Conservation (phyloP, 2,329 filamentous ascomycete genomes). For the Aureobasidium leucospermi region DNA sequence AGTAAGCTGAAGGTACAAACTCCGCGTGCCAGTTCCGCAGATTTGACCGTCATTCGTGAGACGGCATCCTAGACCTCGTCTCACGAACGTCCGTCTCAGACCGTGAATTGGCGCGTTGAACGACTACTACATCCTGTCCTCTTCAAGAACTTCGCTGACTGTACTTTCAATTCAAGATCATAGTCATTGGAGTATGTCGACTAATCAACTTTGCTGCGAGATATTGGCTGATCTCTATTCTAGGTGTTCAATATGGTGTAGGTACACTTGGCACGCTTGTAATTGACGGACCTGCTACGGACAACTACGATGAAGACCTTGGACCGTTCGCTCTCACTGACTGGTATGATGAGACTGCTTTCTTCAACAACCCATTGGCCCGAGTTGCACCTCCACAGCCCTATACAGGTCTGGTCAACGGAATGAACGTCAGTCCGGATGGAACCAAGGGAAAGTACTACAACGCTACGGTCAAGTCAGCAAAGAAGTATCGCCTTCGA, state of each 20-base stretch:
- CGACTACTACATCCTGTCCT: too few relatives aligned
- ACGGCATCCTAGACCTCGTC: too few relatives aligned
- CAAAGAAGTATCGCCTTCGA: conserved; percentile 39
- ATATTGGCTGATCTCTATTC: background rate
- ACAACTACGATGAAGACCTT: conserved; percentile 33
- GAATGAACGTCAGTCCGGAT: conserved; percentile 23
- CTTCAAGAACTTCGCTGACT: too few relatives aligned
- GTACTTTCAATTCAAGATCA: conserved; percentile 21
- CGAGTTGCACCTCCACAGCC: conserved; percentile 25
- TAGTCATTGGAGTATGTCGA: conserved; percentile 17
- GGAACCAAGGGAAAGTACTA: conserved; percentile 20
- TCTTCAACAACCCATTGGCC: background rate
- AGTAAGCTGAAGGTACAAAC: too few relatives aligned
- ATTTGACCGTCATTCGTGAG: too few relatives aligned
- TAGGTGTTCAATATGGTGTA: conserved; percentile 22
- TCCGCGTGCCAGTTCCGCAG: too few relatives aligned
- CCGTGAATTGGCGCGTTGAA: too few relatives aligned
- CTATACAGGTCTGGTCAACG: conserved; percentile 29
- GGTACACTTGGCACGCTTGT: conserved; percentile 33
- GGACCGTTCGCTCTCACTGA: conserved; percentile 20
- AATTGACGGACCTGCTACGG: conserved; percentile 32
- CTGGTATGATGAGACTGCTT: conserved; percentile 15
- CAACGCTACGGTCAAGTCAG: conserved; percentile 26
- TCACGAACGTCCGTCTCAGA: too few relatives aligned
- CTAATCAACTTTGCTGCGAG: conserved; percentile 20